Evolutionary conservation across 306 rosid species (phyloP).

Genomic region (Prinsepia uniflora): DNA sequence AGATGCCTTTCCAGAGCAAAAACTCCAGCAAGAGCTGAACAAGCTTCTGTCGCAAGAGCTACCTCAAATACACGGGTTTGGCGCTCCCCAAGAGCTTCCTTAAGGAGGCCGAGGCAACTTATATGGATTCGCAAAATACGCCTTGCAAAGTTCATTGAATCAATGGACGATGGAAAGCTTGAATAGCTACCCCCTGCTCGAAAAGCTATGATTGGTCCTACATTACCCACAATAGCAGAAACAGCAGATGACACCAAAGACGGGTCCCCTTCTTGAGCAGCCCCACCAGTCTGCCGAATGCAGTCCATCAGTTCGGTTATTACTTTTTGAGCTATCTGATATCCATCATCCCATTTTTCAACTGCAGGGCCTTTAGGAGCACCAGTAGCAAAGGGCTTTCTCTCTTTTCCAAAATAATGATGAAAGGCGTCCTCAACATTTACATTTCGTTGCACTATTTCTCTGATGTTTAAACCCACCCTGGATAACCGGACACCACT

Average conservation of each 20-base stretch:
- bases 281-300: conserved; percentile 95
- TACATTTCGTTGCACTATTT: conserved; percentile 71
- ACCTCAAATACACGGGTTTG: conserved; percentile 95
- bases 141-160: conserved; percentile 53
- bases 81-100: conserved; percentile 97
- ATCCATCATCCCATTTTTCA: conserved; percentile 87
- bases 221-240: conserved; percentile 73
- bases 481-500: conserved; percentile 75
- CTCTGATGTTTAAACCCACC: conserved; percentile 74
- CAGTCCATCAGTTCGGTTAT: conserved; percentile 71
- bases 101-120: conserved; percentile 79
- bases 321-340: conserved; percentile 72
- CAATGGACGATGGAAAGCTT: conserved; percentile 41
- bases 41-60: conserved; percentile 92
- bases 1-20: conserved; percentile 76
- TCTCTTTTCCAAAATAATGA: conserved; percentile 63
- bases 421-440: conserved; percentile 61
- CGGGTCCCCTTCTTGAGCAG: conserved; percentile 99
- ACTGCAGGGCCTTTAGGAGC: conserved; percentile 53
- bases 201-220: conserved; percentile 62
- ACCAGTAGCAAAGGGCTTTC: conserved; percentile 54
- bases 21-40: conserved; percentile 63
- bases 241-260: conserved; percentile 89
- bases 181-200: conserved; percentile 48
- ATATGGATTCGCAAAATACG: conserved; percentile 70